These are phyloP conservation scores for Castanopsis chinensis DNA, from an alignment of 306 rosid species.

Conservation along the genomic window DNA sequence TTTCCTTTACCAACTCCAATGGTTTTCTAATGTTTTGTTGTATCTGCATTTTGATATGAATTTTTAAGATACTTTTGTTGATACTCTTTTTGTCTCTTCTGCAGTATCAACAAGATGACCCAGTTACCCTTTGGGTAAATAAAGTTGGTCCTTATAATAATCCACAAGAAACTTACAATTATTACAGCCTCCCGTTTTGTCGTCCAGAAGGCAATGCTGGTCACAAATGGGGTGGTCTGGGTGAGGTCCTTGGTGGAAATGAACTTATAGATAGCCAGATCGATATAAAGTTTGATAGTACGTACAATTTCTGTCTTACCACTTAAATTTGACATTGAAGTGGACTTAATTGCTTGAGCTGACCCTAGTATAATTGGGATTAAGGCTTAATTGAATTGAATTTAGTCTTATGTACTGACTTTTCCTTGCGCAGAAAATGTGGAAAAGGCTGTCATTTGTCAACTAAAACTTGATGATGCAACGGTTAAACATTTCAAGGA, in stretches of 20 bases:
- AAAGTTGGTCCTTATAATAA: constrained; percentile 98
- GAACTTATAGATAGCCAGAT: constrained; percentile 90
- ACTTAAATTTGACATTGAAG: constrained; percentile 15
- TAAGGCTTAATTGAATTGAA: neutral
- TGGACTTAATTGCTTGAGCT: constrained; percentile 11
- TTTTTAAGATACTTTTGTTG: neutral
- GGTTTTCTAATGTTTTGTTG: neutral
- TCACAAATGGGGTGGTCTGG: constrained; percentile 99
- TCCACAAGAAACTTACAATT: constrained; percentile 98
- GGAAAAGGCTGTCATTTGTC: constrained; percentile 68
- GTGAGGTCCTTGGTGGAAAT: constrained; percentile 97
- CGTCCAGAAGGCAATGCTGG: constrained; percentile 52
- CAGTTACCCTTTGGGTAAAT: constrained; percentile 91
- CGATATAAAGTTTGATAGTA: constrained; percentile 74
- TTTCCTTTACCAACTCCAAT: neutral
- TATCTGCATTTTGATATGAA: neutral
- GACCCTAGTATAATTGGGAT: constrained; percentile 4
- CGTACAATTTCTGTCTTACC: constrained; percentile 19
- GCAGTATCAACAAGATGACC: constrained; percentile 73
- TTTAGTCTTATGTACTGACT: neutral
- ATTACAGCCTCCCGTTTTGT: constrained; percentile 93
- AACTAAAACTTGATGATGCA: constrained; percentile 50
- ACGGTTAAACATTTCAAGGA: constrained; percentile 86
- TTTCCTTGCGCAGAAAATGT: constrained; percentile 59
- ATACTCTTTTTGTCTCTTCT: constrained; percentile 14